A percentile compares a stretch with the other conserved stretches of the same genome.
Evolutionary conservation across 768 basidiomycete genomes (phyloP).

Genomic region (Panaeolus cyanescens): DNA sequence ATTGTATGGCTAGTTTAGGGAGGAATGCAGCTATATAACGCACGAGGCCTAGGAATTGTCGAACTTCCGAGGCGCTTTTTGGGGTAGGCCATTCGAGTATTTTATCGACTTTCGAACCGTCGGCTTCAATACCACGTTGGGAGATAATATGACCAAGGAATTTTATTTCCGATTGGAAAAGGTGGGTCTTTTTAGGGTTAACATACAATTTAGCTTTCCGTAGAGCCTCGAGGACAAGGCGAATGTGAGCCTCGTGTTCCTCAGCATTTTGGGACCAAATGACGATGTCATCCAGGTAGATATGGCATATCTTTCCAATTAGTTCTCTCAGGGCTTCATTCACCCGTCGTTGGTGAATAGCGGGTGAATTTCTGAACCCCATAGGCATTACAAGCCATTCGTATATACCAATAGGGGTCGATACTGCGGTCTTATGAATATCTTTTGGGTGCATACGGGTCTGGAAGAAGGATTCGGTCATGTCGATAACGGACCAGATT

Average conservation of each 20-base stretch:
- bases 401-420: constrained; percentile 29
- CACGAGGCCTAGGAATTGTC: constrained; percentile 28
- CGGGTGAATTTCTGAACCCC: constrained; percentile 30
- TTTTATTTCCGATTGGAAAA: constrained; percentile 19
- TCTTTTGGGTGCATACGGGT: constrained; percentile 29
- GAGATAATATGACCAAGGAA: constrained; percentile 35
- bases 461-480: constrained; percentile 38
- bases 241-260: constrained; percentile 30
- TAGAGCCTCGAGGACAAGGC: constrained; percentile 23
- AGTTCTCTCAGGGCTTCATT: constrained; percentile 27
- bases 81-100: constrained; percentile 31
- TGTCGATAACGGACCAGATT: constrained; percentile 37
- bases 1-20: constrained; percentile 15
- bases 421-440: constrained; percentile 18
- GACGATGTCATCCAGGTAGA: constrained; percentile 48
- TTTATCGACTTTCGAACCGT: constrained; percentile 23
- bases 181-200: constrained; percentile 21
- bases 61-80: constrained; percentile 19
- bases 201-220: constrained; percentile 9
- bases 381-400: constrained; percentile 42
- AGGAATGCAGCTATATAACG: constrained; percentile 27
- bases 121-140: constrained; percentile 24
- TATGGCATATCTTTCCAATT: constrained; percentile 43
- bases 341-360: constrained; percentile 29
- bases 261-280: constrained; percentile 41